Base-by-base conservation (phyloP, 2,329 filamentous ascomycete species). In the Parascedosporium putredinis region DNA sequence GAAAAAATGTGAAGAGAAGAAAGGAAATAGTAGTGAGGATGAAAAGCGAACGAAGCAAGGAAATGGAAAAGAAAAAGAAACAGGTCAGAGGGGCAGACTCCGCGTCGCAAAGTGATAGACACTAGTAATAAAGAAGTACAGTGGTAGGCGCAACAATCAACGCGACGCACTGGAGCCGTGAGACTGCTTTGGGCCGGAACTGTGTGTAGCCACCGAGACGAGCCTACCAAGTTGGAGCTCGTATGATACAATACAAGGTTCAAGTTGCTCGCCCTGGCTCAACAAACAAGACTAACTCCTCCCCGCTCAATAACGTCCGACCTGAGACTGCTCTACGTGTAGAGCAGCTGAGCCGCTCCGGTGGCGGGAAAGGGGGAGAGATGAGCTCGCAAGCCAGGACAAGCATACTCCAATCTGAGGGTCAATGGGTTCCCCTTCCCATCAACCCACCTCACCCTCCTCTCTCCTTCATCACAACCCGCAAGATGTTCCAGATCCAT, bases 1-100 rank as follows among this genome's bases (percentile, higher is more conserved):
- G 12, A 45, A 49, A 52, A 23, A 25, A 10, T n/a, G 20, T 22
- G 27, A 47, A 47, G 24, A 43, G 14, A 24, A 27, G 16, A 10
- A 49, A 48, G 23, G 20, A 23, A 50, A 38, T 42, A 51, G 34
- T 16, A 47, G 18, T 40, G 25, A 50, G 27, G 6, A 50, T 27
- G 45, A 51, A 43, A 24, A 45, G 18, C 43, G 27, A 50, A 24
- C 23, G n/a, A 53, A 23, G 20, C 23, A 5, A 33, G 34, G 36
- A 16, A 25, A 31, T 23, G 45, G 38, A 49, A 27, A 45, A 27
- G 46, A 42, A 38, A 43, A 33, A 5, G 27, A 46, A 9, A 33
- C 16, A 38, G n/a, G n/a, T n/a, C n/a, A n/a, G n/a, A n/a, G n/a
- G n/a, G n/a, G n/a, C n/a, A n/a, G n/a, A n/a, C n/a, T n/a, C n/a